Base-by-base conservation (phyloP, 306 rosid genomes). In the Ziziphus jujuba region DNA sequence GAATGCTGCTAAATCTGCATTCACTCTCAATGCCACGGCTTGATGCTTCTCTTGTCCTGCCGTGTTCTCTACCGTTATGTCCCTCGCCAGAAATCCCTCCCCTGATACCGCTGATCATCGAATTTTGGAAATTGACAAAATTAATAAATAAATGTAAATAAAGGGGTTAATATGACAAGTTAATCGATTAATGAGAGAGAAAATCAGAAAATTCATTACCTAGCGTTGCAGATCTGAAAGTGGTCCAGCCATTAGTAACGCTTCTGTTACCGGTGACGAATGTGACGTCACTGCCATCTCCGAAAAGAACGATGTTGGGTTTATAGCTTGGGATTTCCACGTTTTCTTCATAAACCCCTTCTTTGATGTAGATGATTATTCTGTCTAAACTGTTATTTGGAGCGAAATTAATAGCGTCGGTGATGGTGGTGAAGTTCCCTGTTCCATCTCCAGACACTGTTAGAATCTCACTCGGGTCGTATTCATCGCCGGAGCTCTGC, bases 21-120 rank as follows among this genome's bases (percentile, higher is more conserved):
- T 87, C 43, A 90, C 81, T 73, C 95, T 82, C 54, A 85, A 15
- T 7, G 97, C 97, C 21, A 80, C 90, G 20, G 97, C 97, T 78
- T 90, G 97, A 67, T 85, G 74, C 73, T 83, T 87, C 75, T 78
- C 83, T 51, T 90, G 85, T 8, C 97, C 91, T 38, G 97, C 90
- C 3, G 52, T 82, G 83, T 90, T 87, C 74, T 78, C 90, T 12
- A 90, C 36, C 0, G 84, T 67, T 64, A 90, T 87, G 50, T 85
- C 97, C 9, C 92, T 84, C 3, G 91, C 97, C 22, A 90, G 75
- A 84, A 90, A 90, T 0, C 97, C 95, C 2, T 90, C 97, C 15
- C 90, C 97, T 25, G 97, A 87, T 0, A 85, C 95, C 1, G 87
- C 97, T 90, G 76, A 13, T 35, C 1, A 6, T 17, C 8, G 28